These are phyloP conservation scores for Rhizopus arrhizus DNA, from an alignment of 371 early-diverging fungal genomes.

Conservation along the genomic window DNA sequence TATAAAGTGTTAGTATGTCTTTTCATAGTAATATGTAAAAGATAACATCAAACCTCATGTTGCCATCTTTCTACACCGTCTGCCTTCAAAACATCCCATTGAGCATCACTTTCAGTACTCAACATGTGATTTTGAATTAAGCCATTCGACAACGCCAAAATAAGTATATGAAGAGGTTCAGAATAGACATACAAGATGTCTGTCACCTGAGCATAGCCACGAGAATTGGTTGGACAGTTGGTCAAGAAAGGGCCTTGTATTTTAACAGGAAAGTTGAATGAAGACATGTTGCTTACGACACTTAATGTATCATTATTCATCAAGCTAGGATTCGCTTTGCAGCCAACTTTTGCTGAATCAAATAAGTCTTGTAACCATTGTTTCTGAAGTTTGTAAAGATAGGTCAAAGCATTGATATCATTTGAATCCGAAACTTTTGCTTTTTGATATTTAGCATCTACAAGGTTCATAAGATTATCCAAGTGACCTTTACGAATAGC, in stretches of 20 bases:
- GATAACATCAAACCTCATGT: constrained; percentile 14
- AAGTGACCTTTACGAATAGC: constrained; percentile 38
- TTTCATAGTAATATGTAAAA: no score
- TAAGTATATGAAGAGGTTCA: constrained; percentile 29
- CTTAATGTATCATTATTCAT: constrained; percentile 22
- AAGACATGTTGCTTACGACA: constrained; percentile 14
- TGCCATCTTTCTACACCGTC: constrained; percentile 23
- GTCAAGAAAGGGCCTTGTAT: constrained; percentile 48
- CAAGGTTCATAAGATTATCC: constrained; percentile 34
- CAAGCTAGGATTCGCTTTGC: constrained; percentile 3
- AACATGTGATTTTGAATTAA: constrained; percentile 36
- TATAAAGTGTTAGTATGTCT: not conserved
- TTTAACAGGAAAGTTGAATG: constrained; percentile 26
- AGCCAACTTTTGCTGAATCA: constrained; percentile 22
- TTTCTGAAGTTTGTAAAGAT: constrained; percentile 34
- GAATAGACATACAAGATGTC: constrained; percentile 35
- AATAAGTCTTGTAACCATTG: constrained; percentile 41
- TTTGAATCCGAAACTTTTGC: constrained; percentile 3
- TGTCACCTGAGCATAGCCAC: constrained; percentile 14
- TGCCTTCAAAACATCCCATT: constrained; percentile 35
- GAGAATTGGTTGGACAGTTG: constrained; percentile 5
- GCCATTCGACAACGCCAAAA: constrained; percentile 37
- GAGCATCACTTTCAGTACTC: constrained; percentile 35
- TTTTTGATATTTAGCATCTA: constrained; percentile 35
- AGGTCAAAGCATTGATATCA: constrained; percentile 18